Percentiles rank a stretch among this genome's conserved stretches.
These are phyloP conservation scores for Chamaecyparis obtusa DNA, from an alignment of 75 land plant species.

Conservation along the genomic window DNA sequence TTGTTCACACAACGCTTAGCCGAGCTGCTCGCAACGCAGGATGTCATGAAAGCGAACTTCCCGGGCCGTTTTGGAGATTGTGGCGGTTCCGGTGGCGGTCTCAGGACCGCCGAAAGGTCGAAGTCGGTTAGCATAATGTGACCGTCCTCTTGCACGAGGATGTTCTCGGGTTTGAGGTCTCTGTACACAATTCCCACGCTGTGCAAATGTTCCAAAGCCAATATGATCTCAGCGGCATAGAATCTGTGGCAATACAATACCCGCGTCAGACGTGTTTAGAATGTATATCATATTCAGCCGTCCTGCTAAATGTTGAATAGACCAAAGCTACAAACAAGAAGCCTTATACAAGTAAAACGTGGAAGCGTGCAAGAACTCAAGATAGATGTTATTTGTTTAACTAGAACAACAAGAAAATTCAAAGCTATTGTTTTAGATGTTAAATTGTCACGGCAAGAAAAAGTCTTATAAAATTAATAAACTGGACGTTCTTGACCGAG, in stretches of 20 bases:
- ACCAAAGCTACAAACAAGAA: too few relatives aligned
- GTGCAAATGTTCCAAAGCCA: conserved; percentile 66
- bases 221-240: conserved; percentile 72
- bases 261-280: not conserved
- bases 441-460: too few relatives aligned
- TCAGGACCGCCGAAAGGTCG: conserved; percentile 61
- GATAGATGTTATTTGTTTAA: too few relatives aligned
- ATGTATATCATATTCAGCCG: too few relatives aligned
- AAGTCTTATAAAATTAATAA: too few relatives aligned
- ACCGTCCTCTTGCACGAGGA: conserved; percentile 66
- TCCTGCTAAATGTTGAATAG: too few relatives aligned
- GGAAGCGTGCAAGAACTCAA: too few relatives aligned
- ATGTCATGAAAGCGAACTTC: conserved; percentile 8
- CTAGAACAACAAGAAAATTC: too few relatives aligned
- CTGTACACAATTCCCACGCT: conserved; percentile 57
- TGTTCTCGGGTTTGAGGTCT: conserved; percentile 85
- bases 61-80: not conserved
- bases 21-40: conserved; percentile 20
- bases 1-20: too few relatives aligned
- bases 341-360: too few relatives aligned
- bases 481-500: too few relatives aligned
- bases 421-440: too few relatives aligned
- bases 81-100: not conserved
- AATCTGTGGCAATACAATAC: conserved; percentile 29
- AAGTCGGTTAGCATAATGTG: conserved; percentile 81